A percentile compares a stretch with the other conserved stretches of the same genome.
Evolutionary conservation across 345 rosid species (phyloP).

Genomic region (Ceriops tagal): DNA sequence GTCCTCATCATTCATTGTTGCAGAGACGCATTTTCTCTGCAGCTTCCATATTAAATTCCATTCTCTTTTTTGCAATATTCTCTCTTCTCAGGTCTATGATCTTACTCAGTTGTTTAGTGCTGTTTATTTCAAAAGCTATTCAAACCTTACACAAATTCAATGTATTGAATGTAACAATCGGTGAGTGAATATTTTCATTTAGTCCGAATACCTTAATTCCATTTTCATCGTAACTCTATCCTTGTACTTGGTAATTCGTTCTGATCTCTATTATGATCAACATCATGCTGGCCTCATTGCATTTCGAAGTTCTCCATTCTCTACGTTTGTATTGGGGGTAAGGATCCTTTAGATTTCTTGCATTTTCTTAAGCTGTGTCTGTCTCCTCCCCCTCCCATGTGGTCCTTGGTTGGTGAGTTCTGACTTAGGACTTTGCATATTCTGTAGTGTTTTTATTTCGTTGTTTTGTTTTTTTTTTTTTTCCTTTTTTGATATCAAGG

Average conservation of each 20-base stretch:
- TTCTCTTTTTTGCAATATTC: neutral
- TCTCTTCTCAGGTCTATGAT: conserved; percentile 54
- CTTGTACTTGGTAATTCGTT: conserved; percentile 65
- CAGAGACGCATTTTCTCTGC: neutral
- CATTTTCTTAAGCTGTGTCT: neutral
- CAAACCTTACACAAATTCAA: conserved; percentile 56
- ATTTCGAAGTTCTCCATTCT: conserved; percentile 58
- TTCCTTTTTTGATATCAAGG: no score
- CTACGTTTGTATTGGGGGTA: conserved; percentile 74
- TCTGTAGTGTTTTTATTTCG: no score
- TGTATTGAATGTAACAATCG: conserved; percentile 82
- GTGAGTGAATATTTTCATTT: conserved; percentile 32
- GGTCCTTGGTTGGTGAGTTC: no score
- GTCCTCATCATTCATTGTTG: neutral
- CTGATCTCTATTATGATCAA: conserved; percentile 56
- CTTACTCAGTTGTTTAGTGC: conserved; percentile 53
- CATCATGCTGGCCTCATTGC: conserved; percentile 39
- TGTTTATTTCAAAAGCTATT: conserved; percentile 52
- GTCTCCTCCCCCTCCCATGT: neutral
- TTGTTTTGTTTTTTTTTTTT: no score
- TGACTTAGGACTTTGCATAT: no score
- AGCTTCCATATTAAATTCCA: conserved; percentile 1
- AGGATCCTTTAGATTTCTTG: conserved; percentile 15
- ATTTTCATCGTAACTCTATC: conserved; percentile 52
- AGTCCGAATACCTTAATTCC: conserved; percentile 13